A percentile compares a stretch with the other conserved stretches of the same genome.
Evolutionary conservation across 106 monocot species (phyloP).

Genomic region (Agapanthus africanus): DNA sequence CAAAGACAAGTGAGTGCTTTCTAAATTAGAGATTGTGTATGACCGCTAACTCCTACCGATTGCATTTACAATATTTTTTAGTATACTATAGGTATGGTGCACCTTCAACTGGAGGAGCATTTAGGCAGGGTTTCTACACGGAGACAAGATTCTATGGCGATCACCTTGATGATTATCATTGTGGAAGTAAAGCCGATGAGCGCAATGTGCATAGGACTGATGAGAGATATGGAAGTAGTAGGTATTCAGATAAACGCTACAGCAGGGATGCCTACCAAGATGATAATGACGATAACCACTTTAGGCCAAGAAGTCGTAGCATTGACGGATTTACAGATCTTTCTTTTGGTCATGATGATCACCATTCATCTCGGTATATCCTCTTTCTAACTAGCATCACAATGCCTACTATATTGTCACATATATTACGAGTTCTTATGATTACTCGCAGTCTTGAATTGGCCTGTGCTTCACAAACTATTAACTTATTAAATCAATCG

Average conservation of each 20-base stretch:
- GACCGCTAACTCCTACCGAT: not conserved
- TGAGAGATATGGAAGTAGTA: constrained; percentile 32
- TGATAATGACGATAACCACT: constrained; percentile 31
- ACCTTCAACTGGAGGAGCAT: constrained; percentile 29
- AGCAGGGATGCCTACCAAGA: constrained; percentile 20
- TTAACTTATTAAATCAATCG: not conserved
- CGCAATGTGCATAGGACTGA: constrained; percentile 43
- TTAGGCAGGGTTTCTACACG: constrained; percentile 32
- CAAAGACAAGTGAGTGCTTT: constrained; percentile 54
- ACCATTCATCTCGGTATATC: constrained; percentile 46
- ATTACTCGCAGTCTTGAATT: not conserved
- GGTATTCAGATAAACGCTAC: constrained; percentile 36
- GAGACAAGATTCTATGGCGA: constrained; percentile 50
- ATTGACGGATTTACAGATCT: constrained; percentile 28
- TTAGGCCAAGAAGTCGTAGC: constrained; percentile 43
- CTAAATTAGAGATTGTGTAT: not conserved
- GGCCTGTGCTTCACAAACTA: not conserved
- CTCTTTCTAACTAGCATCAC: not conserved
- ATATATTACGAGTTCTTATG: not conserved
- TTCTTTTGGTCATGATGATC: constrained; percentile 55
- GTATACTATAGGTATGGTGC: constrained; percentile 36
- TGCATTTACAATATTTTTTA: constrained; percentile 7
- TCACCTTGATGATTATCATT: constrained; percentile 47
- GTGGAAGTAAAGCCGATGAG: constrained; percentile 40
- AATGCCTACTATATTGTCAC: not conserved